Base-by-base conservation (phyloP, 768 basidiomycete genomes). In the Dioszegia crocea region DNA sequence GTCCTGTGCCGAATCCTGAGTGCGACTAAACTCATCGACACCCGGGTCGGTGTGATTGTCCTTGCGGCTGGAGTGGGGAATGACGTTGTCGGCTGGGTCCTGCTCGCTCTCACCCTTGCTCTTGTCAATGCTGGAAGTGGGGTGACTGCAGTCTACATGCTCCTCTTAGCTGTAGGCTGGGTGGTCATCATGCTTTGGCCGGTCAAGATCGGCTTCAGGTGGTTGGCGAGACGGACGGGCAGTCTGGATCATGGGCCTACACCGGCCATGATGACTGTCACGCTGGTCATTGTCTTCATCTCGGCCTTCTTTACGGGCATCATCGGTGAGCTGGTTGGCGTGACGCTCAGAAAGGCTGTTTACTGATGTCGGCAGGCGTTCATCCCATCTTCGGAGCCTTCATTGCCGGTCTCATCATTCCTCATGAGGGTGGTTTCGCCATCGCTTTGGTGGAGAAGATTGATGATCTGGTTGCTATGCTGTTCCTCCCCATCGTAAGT, bases 251-350 rank as follows among this genome's bases (percentile, higher is more conserved):
- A 87, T 0, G 79, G 83, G 1, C 91, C 91, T 0, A 86, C 86
- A 0, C 78, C 86, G 3, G 74, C 83, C 47, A 85, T 89, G 82
- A 90, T 92, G 87, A 86, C 86, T 0, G 60, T 89, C 10, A 88
- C 85, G 0, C 71, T 96, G n/a, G 64, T 90, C 29, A 71, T 91
- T 33, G 84, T 90, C 0, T 83, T 91, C 64, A 74, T 80, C 14
- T 86, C 85, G 2, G 88, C 88, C 0, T 91, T 89, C 78, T 87
- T 87, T 78, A 91, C 89, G 6, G 89, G 90, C 74, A 84, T 89
- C 64, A 91, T 92, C 60, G 90, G 76, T 74, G 47, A 64, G 73
- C 64, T n/a, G n/a, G n/a, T n/a, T 43, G 14, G 5, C 6, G 5
- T 19, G 26, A 4, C 36, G 30, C 39, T 41, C 16, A 31, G 41